Conservation (phyloP, 495 filamentous ascomycete genomes). For the Hypomontagnella submonticulosa region DNA sequence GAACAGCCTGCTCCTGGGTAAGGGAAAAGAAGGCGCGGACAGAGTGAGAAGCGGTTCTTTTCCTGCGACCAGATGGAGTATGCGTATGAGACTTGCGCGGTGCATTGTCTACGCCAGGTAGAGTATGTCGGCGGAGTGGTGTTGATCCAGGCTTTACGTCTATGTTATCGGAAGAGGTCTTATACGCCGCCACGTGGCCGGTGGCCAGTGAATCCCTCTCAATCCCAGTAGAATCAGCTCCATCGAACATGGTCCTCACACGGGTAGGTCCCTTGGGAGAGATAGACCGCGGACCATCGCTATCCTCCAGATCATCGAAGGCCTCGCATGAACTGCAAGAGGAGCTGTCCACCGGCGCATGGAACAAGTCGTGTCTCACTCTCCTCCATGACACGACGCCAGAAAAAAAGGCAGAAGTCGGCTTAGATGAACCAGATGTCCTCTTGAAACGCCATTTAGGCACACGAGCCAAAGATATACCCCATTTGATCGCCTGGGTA, state of each 20-base stretch:
- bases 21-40: slow-evolving; percentile 81
- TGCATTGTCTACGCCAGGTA: slow-evolving; percentile 53
- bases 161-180: slow-evolving; percentile 30
- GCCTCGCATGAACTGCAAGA: slow-evolving; percentile 49
- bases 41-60: slow-evolving; percentile 71
- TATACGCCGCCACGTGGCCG: slow-evolving; percentile 3
- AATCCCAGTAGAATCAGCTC: background rate
- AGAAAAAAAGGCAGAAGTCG: slow-evolving; percentile 39
- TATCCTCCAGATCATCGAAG: slow-evolving; percentile 43
- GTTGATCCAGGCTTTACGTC: slow-evolving; percentile 30
- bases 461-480: slow-evolving; percentile 84
- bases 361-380: slow-evolving; percentile 47
- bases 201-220: slow-evolving; percentile 15
- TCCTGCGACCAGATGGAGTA: slow-evolving; percentile 73
- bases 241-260: slow-evolving; percentile 23
- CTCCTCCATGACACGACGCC: slow-evolving; percentile 46
- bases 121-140: slow-evolving; percentile 62
- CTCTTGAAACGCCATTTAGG: slow-evolving; percentile 90
- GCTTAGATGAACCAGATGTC: slow-evolving; percentile 42
- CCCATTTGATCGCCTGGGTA: slow-evolving; percentile 82
- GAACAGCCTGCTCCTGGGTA: slow-evolving; percentile 77
- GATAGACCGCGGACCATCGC: slow-evolving; percentile 19
- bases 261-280: slow-evolving; percentile 21
- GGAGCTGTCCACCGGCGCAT: slow-evolving; percentile 45
- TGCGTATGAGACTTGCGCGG: slow-evolving; percentile 53